Evolutionary conservation across 306 rosid species (phyloP).

Genomic region (Mimosa bimucronata): DNA sequence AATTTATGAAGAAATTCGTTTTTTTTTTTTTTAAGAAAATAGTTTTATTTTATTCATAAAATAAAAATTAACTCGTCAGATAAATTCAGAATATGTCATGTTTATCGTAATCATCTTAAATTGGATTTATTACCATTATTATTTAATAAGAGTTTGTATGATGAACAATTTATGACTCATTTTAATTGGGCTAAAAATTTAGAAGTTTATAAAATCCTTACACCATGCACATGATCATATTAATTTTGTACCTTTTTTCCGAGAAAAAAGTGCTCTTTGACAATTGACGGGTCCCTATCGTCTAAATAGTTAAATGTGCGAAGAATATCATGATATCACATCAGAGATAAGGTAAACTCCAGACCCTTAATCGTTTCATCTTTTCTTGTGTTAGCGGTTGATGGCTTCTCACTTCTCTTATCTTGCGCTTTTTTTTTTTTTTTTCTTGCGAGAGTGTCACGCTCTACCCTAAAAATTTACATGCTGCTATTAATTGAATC

Average conservation of each 20-base stretch:
- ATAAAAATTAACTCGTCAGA: background rate
- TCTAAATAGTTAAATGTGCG: background rate
- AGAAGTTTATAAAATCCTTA: background rate
- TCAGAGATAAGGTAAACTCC: background rate
- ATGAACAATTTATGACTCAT: background rate
- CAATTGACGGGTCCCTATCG: background rate
- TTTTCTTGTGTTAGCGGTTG: background rate
- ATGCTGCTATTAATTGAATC: background rate
- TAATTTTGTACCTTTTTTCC: background rate
- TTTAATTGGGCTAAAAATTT: too few relatives aligned
- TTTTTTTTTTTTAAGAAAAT: background rate
- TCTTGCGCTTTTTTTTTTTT: background rate
- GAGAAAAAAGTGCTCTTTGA: background rate
- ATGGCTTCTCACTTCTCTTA: background rate
- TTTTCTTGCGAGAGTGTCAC: background rate
- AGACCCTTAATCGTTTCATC: background rate
- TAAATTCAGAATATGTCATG: background rate
- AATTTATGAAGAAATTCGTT: background rate
- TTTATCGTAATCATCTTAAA: background rate
- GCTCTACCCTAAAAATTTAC: background rate
- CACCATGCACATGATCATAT: background rate
- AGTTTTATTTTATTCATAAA: background rate
- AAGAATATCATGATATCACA: slow-evolving; percentile 1
- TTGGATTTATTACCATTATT: background rate
- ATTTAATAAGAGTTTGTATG: background rate